Base-by-base conservation (phyloP, 1,139 yeast species). In the Geotrichum carabidarum region DNA sequence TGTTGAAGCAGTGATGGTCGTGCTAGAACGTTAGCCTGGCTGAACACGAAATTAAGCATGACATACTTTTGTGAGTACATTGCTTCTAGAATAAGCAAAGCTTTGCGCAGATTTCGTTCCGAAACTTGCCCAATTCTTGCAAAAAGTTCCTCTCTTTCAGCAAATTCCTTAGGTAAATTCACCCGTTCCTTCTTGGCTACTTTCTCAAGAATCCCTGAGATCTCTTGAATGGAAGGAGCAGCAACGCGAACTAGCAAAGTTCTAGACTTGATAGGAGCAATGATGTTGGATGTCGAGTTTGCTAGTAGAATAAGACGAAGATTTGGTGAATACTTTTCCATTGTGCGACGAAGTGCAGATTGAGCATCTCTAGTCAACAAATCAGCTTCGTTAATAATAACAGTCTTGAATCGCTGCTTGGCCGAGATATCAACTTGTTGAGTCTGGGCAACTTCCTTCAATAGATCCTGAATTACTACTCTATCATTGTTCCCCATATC, bases 401-500 rank as follows among this genome's bases (percentile, higher is more conserved):
- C 98, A 44, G 91, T 87, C 69, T 91, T 93, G 74, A 90, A 93
- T 58, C 91, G 76, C 66, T 88, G 95, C 62, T 78, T 83, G 48
- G 81, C 81, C 34, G 78, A 68, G 61, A 84, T 80, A 65, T 91
- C 97, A 30, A 93, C 91, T 66, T 91, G 96, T 65, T 91, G 97
- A 9, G 95, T 87, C 62, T 91, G 95, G 1, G 98, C 99, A 52
- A 93, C 83, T 61, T 93, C 98, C 68, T 93, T 93, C 63, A 93
- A 78, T 60, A 94, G 74, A 65, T 93, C 97, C 68, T 93, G 98
- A 62, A 93, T 90, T 18, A 94, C 96, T 53, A 93, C 86, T 59
- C 98, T 78, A 70, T 93, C 99, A 67, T 89, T 89, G 69, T 86
- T 89, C 4, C 98, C 98, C 85, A 91, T 85, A 70, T 93, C 99